Base-by-base conservation (phyloP, 2,329 filamentous ascomycete species). In the Scytalidium sp. region DNA sequence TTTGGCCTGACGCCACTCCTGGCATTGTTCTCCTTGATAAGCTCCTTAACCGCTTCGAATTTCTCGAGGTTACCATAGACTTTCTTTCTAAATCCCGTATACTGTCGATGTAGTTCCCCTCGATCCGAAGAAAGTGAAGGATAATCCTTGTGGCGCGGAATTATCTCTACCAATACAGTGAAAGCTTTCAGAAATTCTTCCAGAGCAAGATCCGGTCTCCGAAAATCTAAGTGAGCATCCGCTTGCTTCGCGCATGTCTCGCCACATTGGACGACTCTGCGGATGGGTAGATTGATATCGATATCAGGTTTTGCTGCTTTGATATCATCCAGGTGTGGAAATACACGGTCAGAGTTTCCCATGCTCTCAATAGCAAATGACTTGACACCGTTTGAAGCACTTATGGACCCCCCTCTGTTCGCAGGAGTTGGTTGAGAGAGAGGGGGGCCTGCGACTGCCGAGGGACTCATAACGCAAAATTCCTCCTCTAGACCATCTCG, bases 151-250 rank as follows among this genome's bases (percentile, higher is more conserved):
- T 96, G 90, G 29, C 76, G 77, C 2, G 89, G 88, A 21, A 97
- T 85, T 40, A 85, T 73, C 49, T 93, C 84, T 45, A 91, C 78
- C 13, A 88, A 80, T 49, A 97, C 87, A 50, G 91, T 84, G 52
- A 81, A 91, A 10, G 92, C 89, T 55, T 86, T 82, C 50, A 97
- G 79, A 63, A 93, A 97, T 53, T 96, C 88, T 56, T 87, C 81
- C 49, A 96, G 86, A 3, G 92, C 92, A 32, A 83, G 68, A 63
- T 94, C 90, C 3, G 84, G 81, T 29, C 83, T 76, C 21, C 80
- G 73, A 68, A 88, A 86, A 53, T 80, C 79, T 51, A 84, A 75
- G 50, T 77, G 74, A 46, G 78, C 80, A 55, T 83, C 79, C 32
- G 88, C 85, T 59, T 81, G 76, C 52, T 75, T 75, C 51, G 84